Evolutionary conservation across 2,329 filamentous ascomycete genomes (phyloP), one percentile per base, ranked within the genome.

Genomic region (Moelleriella libera): DNA sequence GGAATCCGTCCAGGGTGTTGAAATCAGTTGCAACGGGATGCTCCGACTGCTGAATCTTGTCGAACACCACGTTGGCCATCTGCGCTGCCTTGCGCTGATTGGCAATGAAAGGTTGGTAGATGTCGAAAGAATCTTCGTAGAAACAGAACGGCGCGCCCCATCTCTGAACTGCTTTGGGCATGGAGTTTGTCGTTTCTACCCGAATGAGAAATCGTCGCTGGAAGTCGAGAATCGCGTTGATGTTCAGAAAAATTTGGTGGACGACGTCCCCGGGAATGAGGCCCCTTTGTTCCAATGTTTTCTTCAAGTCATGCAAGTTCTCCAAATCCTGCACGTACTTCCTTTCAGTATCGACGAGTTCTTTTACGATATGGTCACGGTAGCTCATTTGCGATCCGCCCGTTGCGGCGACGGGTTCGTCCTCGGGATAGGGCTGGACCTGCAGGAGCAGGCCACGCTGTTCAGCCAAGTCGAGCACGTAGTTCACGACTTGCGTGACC

Each of bases 281-380:
- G 39, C 88, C 88, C 54, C 83, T 88, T 60, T 94, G 85, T 57
- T 96, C 88, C 48, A 97, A 72, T 29, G 83, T 79, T 66, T 87
- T 90, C 68, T 95, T 97, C 60, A 97, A 76, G 45, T 89, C 83
- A 62, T 97, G 88, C 37, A 98, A 66, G 55, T 95, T 90, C 63
- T 97, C 90, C 47, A 98, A 69, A 68, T 98, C 92, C 63, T 97
- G 89, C 4, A 97, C 92, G 57, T 98, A 98, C 66, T 96, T 96
- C 52, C 92, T 82, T 66, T 98, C 92, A 1, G 90, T 97, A 57
- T 90, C 87, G 48, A 98, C 84, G 44, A 98, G 69, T 65, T 98
- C 92, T 58, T 85, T 82, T 42, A 98, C 78, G 51, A 97, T 88
- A 63, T 96, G 85, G 58, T 96, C 86, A 54, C 88, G 72, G 54